Conservation (phyloP, 2,329 filamentous ascomycete species). For the Colletotrichum sp. region DNA sequence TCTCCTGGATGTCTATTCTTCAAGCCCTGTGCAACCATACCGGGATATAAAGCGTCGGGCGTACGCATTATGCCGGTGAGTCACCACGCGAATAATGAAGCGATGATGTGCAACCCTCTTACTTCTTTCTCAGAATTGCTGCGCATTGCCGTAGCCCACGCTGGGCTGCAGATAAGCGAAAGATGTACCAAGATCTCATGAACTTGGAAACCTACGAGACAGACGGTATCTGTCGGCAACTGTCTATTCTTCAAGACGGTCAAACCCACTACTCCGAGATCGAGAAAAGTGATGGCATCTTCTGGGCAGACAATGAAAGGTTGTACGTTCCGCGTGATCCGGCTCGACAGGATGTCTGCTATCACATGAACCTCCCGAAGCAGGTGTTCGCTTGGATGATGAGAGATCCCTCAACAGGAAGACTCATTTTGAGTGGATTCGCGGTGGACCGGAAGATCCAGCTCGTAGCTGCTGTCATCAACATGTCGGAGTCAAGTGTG, state of each 20-base stretch:
- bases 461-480: neutral
- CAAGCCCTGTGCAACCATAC: neutral
- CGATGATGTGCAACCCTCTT: neutral
- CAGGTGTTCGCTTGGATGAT: neutral
- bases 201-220: neutral
- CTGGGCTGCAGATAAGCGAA: neutral
- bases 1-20: neutral
- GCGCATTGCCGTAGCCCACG: neutral
- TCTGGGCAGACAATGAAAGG: neutral
- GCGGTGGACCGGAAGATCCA: neutral
- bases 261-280: neutral
- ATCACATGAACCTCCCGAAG: neutral
- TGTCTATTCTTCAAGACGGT: neutral
- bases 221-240: neutral
- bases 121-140: neutral
- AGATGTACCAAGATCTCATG: neutral
- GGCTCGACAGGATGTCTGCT: neutral
- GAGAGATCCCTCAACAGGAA: neutral
- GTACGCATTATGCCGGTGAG: neutral
- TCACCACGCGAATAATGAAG: neutral
- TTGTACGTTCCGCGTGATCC: neutral
- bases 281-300: neutral
- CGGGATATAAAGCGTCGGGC: neutral
- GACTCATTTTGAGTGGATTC: neutral
- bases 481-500: neutral